Evolutionary conservation across 192 early-diverging fungal species (phyloP), one percentile per base, ranked within the genome.

Genomic region (Podochytrium sp.): DNA sequence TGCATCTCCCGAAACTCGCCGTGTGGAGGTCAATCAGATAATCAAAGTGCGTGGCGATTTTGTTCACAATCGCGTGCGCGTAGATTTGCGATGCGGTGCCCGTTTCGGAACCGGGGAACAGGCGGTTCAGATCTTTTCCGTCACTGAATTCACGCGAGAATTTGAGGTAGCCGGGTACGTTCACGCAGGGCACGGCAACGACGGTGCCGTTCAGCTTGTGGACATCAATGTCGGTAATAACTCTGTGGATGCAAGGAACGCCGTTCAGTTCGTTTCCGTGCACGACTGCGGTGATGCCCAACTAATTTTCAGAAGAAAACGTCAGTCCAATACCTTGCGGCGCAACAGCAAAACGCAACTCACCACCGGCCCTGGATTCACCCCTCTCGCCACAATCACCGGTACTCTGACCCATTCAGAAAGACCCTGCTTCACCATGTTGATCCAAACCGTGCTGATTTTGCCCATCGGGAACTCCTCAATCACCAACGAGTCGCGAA

Each of bases 201-300:
- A 96, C 89, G 0, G 92, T 94, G 5, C 95, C 95, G 51, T 89
- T 90, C 23, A 96, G 83, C 12, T 82, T 83, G 42, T 83, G 73
- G 6, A 91, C 86, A 63, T 91, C 85, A 47, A 96, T 88, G 55
- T 94, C 93, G 34, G 88, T 83, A 35, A 95, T 90, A 59, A 96
- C 87, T 12, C 92, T 85, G 71, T 96, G 95, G 43, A 94, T 96
- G 71, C 91, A 87, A 12, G 95, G 95, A 27, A 96, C 92, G 27
- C 95, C 95, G 68, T 96, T 96, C 52, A 96, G 81, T 70, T 96
- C 95, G 71, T 96, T 95, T 66, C 95, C 95, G 74, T 96, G 95
- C 3, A 96, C 83, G 0, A 93, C 95, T 0, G 95, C 94, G 0
- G 95, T 96, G 75, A 89, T 83, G n/a, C 85, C 85, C n/a, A 87